A percentile compares a stretch with the other conserved stretches of the same genome.
Evolutionary conservation across 768 basidiomycete genomes (phyloP).

Genomic region (Tylopilus plumbeoviolaceoides): DNA sequence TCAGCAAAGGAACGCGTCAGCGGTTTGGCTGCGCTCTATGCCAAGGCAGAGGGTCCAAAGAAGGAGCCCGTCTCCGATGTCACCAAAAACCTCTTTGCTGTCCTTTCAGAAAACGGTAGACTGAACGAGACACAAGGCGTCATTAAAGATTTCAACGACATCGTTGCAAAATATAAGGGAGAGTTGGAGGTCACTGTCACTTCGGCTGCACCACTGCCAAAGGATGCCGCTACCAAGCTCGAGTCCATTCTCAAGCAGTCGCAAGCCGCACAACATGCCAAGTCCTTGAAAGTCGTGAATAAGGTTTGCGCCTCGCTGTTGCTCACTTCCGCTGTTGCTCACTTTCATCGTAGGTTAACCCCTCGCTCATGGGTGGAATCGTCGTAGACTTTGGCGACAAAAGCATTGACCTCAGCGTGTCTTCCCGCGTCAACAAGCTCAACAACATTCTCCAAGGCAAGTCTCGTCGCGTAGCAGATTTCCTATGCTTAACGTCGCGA

Average conservation of each 20-base stretch:
- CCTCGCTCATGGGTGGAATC: constrained; percentile 85
- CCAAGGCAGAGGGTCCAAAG: constrained; percentile 64
- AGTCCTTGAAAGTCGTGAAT: constrained; percentile 85
- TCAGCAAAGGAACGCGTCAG: constrained; percentile 69
- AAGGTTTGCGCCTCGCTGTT: constrained; percentile 53
- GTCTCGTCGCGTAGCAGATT: constrained; percentile 25
- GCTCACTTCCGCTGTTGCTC: background rate
- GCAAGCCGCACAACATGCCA: constrained; percentile 80
- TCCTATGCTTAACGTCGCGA: constrained; percentile 12
- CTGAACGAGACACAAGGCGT: constrained; percentile 80
- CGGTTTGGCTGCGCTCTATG: constrained; percentile 64
- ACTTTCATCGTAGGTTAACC: constrained; percentile 68
- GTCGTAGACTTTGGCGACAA: constrained; percentile 98
- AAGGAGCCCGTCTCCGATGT: constrained; percentile 79
- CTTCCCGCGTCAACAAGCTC: constrained; percentile 90
- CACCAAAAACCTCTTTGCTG: constrained; percentile 86
- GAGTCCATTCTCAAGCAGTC: constrained; percentile 86
- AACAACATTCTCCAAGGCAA: constrained; percentile 83
- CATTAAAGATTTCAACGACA: constrained; percentile 87
- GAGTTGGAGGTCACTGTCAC: constrained; percentile 93
- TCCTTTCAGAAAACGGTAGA: constrained; percentile 92
- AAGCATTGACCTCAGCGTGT: constrained; percentile 94
- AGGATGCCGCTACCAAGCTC: constrained; percentile 69
- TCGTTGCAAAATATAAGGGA: constrained; percentile 86
- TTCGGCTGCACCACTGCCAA: constrained; percentile 76